Base-by-base conservation (phyloP, 208 protist species). In the Phytomonas sp. region DNA sequence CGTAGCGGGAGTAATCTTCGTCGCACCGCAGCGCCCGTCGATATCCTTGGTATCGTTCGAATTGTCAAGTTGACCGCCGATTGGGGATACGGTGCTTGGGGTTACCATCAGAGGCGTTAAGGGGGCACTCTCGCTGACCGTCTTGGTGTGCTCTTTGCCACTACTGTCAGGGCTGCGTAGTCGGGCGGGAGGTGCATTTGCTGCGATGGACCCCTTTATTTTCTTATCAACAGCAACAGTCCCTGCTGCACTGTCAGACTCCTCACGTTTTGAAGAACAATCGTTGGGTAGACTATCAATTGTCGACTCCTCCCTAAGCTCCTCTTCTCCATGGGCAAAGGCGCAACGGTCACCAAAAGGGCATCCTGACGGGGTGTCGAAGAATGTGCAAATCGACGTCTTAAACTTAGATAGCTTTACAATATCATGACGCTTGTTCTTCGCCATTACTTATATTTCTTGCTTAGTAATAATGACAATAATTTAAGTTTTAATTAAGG, bases 401-500 rank as follows among this genome's bases (percentile, higher is more conserved):
- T 94, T 94, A 71, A 81, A 92, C 78, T 92, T 94, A 64, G 85
- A 90, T 43, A 83, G 77, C 69, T 94, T 94, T 29, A 92, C 89
- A 61, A 89, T 91, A 72, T 91, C 85, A 72, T 89, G 88, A 32
- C 78, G 81, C 4, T 84, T 67, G 56, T 81, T 87, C 37, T 84
- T 83, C 7, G 72, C 77, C 84, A 90, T 93, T 43, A 33, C 72
- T 23, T 60, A 29, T 71, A 37, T 75, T 56, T 36, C 33, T 71
- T 46, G 29, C 36, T 43, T 64, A 33, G 29, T 53, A 60, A 65
- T 31, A 53, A 46, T 34, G 31, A 53, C 67, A 60, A 77, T 46
- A 46, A 20, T 8, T 46, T 46, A 17, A 46, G 15, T 46, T 2
- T 46, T 46, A 23, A 46, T 46, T 60, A 23, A 61, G 5, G n/a